Evolutionary conservation across 495 filamentous ascomycete genomes (phyloP), one percentile per base, ranked within the genome.

Genomic region (Aspergillus leporis): DNA sequence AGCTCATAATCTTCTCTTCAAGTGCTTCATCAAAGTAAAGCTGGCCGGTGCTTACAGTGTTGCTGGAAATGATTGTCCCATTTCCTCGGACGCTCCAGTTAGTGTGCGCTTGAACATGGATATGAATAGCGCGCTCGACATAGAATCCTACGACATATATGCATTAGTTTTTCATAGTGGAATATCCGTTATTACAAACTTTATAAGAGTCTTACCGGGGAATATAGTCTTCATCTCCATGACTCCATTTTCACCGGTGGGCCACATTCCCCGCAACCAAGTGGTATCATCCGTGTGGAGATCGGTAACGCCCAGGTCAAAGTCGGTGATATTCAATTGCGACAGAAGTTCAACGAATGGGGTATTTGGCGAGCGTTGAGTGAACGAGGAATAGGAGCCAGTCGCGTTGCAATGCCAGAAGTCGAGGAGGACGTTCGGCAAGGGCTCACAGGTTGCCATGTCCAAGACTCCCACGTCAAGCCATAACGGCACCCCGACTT

Each of bases 391-490:
- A 63, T 86, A 85, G 8, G 77, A 73, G 25, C 81, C 82, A 32
- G 61, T 69, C 5, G 66, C 58, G 61, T 81, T 79, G 66, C 67
- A 72, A 58, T 78, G 78, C 81, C 84, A 85, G 53, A 84, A 72
- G 63, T 87, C 85, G 38, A 87, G 66, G 54, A 79, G 83, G 5
- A 75, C 74, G 53, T 72, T 66, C 0, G 73, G 67, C 18, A 86
- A 62, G 0, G 80, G 73, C 47, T 76, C 65, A 64, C 82, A 86
- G 46, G 75, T 82, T n/a, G 72, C 71, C 57, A 78, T 71, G 62
- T 85, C 81, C 47, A 85, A 64, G 8, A 86, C 72, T 31, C 83
- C 81, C 36, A 85, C 66, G 55, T 86, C 85, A 8, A 86, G 66
- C 43, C 79, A 74, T 14, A 85, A 63, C 0, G 73, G 62, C 4